A percentile compares a stretch with the other conserved stretches of the same genome.
phyloP scores from a whole-genome alignment of 345 rosid species.

The Hypericum androsaemum region DNA sequence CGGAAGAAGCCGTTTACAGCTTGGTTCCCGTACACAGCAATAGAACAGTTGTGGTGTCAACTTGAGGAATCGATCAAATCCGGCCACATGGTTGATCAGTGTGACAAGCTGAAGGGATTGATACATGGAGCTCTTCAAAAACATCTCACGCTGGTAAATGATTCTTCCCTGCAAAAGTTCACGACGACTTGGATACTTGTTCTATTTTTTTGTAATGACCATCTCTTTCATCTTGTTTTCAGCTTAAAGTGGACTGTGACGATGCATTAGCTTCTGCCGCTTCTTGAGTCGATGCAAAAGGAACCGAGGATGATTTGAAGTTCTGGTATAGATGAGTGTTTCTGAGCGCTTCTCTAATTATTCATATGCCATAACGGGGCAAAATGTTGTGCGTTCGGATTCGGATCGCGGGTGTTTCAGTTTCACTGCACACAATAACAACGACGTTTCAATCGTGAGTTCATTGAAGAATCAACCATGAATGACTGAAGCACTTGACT shows the following conservation, averaged over 20 bases:
- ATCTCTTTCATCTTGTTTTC: slow-evolving; percentile 13
- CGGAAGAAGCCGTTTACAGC: slow-evolving; percentile 61
- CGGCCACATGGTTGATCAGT: slow-evolving; percentile 67
- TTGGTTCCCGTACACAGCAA: slow-evolving; percentile 76
- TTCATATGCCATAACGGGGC: too few species aligned
- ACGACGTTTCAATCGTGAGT: too few species aligned
- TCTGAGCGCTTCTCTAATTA: too few species aligned
- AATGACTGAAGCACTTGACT: too few species aligned
- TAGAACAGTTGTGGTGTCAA: slow-evolving; percentile 71
- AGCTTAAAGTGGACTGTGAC: slow-evolving; percentile 73
- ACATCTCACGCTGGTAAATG: slow-evolving; percentile 66
- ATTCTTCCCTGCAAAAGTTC: not conserved
- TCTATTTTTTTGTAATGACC: not conserved
- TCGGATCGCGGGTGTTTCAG: too few species aligned
- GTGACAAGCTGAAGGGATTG: slow-evolving; percentile 54
- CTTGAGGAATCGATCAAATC: slow-evolving; percentile 47
- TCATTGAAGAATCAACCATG: too few species aligned
- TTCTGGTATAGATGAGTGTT: too few species aligned
- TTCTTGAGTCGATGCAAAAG: not conserved
- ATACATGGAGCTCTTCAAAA: slow-evolving; percentile 53
- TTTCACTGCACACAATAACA: too few species aligned
- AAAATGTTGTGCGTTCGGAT: too few species aligned
- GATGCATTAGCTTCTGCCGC: slow-evolving; percentile 45
- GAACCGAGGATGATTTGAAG: too few species aligned
- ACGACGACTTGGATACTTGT: not conserved